A percentile compares a stretch with the other conserved stretches of the same genome.
phyloP scores from a whole-genome alignment of 495 filamentous ascomycete species.

The Xylaria palmicola region DNA sequence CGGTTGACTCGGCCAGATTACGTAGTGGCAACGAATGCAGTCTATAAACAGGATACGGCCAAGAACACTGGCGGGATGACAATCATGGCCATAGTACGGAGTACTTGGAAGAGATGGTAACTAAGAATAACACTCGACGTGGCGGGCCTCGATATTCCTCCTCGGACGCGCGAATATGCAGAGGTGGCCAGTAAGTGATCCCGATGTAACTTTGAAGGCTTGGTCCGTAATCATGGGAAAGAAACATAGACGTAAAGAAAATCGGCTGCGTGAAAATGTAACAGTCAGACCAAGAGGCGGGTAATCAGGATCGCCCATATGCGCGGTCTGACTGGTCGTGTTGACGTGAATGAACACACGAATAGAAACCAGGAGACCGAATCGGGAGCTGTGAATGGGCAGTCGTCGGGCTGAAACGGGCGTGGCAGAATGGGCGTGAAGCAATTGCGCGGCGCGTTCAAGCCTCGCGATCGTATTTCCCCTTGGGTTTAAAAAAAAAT shows the following conservation, averaged over 20 bases:
- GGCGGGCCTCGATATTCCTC: neutral
- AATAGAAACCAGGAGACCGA: neutral
- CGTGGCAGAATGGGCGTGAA: neutral
- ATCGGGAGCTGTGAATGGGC: conserved; percentile 6
- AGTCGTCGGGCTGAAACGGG: conserved; percentile 10
- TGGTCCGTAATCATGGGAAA: neutral
- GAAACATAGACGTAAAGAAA: conserved; percentile 1
- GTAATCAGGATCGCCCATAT: neutral
- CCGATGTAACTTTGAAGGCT: conserved; percentile 1
- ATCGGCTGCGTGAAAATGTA: neutral
- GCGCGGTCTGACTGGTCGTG: conserved; percentile 12
- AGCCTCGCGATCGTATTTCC: neutral
- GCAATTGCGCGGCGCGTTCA: neutral
- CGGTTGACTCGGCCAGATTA: neutral
- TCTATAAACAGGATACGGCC: neutral
- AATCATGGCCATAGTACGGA: too few species aligned
- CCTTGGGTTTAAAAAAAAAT: too few species aligned
- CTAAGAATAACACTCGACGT: conserved; percentile 14
- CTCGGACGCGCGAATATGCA: neutral
- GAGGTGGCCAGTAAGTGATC: neutral
- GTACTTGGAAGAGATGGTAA: neutral
- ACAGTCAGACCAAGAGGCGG: conserved; percentile 8
- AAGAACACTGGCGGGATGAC: too few species aligned
- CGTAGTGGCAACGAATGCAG: neutral
- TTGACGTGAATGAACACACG: neutral